Evolutionary conservation across 192 early-diverging fungal species (phyloP), one percentile per base, ranked within the genome.

Genomic region (Coemansia sp.): DNA sequence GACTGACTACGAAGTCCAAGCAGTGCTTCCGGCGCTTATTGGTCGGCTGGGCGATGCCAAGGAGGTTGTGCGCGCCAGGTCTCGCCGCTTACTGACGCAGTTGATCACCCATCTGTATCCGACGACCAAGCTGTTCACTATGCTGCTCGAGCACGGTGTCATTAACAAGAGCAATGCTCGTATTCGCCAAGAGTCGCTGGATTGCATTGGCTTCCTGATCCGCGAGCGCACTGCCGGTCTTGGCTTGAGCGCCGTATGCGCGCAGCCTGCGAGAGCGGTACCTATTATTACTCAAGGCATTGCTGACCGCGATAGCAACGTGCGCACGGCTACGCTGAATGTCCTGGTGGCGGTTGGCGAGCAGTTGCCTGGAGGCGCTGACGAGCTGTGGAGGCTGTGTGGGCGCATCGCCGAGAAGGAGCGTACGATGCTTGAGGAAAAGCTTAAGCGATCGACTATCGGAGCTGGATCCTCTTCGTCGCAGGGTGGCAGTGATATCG

Each of bases 41-140:
- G 69, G 70, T 13, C 74, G 93, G 75, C 76, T 93, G 5, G 95
- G 95, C 15, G 94, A 96, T 68, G 85, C 88, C 61, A 96, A 96
- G 70, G 94, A 95, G 65, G 82, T 84, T 2, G 90, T 96, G 75
- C 84, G 93, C 12, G 75, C 81, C 6, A 86, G 91, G 45, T 58
- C 77, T 15, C 86, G 94, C 9, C 87, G 91, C 10, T 71, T 80
- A 5, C 87, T 96, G n/a, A 76, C 93, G 51, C 89, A 90, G 66
- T 76, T 85, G 64, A 42, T 95, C 6, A 77, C 84, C n/a, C 85
- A 88, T 15, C 78, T 95, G 5, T 94, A 93, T 64, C 92, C 95
- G 9, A 85, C 89, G 2, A 91, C 89, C 61, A 93, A 91, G 72
- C 76, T 95, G 46, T 92, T 95, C 69, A 74, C 79, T 2, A 86